These are phyloP conservation scores for Spathaspora girioi DNA, from an alignment of 805 yeast genomes.

Conservation along the genomic window DNA sequence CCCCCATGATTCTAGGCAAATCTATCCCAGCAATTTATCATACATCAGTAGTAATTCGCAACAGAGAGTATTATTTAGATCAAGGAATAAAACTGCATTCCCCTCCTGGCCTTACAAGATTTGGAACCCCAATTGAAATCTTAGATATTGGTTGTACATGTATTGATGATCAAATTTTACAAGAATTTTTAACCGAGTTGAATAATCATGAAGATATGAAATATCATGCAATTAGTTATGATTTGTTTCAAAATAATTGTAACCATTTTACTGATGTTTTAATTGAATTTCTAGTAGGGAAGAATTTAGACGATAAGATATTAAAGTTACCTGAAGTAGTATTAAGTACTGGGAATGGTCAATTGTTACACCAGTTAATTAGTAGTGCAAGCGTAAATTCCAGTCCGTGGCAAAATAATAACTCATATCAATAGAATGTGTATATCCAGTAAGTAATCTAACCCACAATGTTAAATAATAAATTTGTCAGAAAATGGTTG, in stretches of 20 bases:
- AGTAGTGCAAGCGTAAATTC: slow-evolving; percentile 5
- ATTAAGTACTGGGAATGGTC: slow-evolving; percentile 36
- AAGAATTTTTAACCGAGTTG: slow-evolving; percentile 52
- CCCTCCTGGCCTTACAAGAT: slow-evolving; percentile 52
- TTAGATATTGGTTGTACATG: slow-evolving; percentile 52
- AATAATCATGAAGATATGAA: slow-evolving; percentile 32
- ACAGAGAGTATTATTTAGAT: slow-evolving; percentile 57
- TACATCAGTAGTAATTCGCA: slow-evolving; percentile 53
- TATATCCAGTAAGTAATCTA: too few species aligned
- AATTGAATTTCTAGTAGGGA: slow-evolving; percentile 55
- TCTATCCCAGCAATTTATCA: slow-evolving; percentile 63
- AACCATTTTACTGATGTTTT: slow-evolving; percentile 62
- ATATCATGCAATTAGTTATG: slow-evolving; percentile 47
- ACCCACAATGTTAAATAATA: neutral
- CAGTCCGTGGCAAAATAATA: neutral
- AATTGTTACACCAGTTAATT: slow-evolving; percentile 29
- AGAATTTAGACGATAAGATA: slow-evolving; percentile 51
- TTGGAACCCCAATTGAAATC: slow-evolving; percentile 54
- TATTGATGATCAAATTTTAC: slow-evolving; percentile 48
- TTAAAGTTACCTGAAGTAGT: slow-evolving; percentile 50
- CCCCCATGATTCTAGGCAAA: slow-evolving; percentile 51
- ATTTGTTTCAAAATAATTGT: slow-evolving; percentile 61
- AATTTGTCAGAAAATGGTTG: neutral
- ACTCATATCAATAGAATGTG: neutral
- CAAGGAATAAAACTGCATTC: slow-evolving; percentile 45